A percentile compares a stretch with the other conserved stretches of the same genome.
These are phyloP conservation scores for Conticribra guillardii DNA, from an alignment of 108 stramenopile species.

Conservation along the genomic window DNA sequence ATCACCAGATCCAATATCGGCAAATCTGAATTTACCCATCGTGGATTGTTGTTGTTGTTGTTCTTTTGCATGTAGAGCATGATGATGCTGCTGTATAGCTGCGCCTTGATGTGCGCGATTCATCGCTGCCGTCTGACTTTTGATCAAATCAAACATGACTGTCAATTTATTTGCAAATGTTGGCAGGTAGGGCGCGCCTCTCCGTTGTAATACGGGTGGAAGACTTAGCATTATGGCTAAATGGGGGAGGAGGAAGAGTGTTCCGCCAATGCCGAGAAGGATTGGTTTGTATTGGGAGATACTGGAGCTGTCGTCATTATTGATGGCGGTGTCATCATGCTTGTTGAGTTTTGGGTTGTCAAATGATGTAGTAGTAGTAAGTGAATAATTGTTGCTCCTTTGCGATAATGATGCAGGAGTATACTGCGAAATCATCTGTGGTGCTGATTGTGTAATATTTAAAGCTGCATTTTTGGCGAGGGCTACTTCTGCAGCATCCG, in stretches of 20 bases:
- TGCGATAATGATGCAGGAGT: too few species aligned
- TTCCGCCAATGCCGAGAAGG: slow-evolving; percentile 26
- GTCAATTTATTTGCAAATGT: slow-evolving; percentile 43
- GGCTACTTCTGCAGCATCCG: too few species aligned
- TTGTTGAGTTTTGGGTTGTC: neutral
- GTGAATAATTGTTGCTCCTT: too few species aligned
- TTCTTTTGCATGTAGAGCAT: too few species aligned
- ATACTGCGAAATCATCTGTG: too few species aligned
- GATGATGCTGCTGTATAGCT: too few species aligned
- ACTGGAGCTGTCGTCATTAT: neutral
- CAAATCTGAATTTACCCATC: slow-evolving; percentile 29
- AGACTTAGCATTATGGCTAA: slow-evolving; percentile 53
- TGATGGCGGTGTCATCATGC: neutral
- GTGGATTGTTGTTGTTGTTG: slow-evolving; percentile 4
- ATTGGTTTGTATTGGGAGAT: slow-evolving; percentile 11
- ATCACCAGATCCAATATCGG: slow-evolving; percentile 69
- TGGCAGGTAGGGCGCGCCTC: slow-evolving; percentile 70
- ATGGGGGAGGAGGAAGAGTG: slow-evolving; percentile 53
- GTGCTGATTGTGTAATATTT: too few species aligned
- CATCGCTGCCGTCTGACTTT: too few species aligned
- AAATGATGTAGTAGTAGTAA: too few species aligned
- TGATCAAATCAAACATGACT: slow-evolving; percentile 54
- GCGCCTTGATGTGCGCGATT: too few species aligned
- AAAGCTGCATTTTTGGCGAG: too few species aligned
- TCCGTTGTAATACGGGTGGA: slow-evolving; percentile 56